These are phyloP conservation scores for Clavariopsis aquatica DNA, from an alignment of 495 filamentous ascomycete genomes.

Conservation along the genomic window DNA sequence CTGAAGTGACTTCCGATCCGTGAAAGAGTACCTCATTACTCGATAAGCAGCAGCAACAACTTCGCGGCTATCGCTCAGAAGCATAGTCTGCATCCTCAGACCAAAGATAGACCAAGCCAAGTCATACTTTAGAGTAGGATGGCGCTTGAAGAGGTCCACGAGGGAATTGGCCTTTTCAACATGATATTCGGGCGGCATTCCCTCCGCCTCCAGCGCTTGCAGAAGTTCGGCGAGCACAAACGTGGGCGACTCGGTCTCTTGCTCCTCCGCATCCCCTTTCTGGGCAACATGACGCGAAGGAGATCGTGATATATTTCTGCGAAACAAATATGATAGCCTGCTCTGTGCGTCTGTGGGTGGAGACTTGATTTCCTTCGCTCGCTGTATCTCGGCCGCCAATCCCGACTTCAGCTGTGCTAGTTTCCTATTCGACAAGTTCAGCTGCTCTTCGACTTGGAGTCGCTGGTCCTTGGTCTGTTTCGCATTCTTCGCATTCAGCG, in stretches of 20 bases:
- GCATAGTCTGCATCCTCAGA: conserved; percentile 86
- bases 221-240: conserved; percentile 85
- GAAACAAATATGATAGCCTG: conserved; percentile 70
- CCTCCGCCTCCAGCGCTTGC: conserved; percentile 80
- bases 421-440: conserved; percentile 86
- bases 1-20: conserved; percentile 83
- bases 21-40: conserved; percentile 89
- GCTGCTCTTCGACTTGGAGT: conserved; percentile 80
- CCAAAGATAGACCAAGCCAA: conserved; percentile 94
- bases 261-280: conserved; percentile 59
- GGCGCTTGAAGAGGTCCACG: conserved; percentile 87
- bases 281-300: conserved; percentile 37
- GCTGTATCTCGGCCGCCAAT: conserved; percentile 71
- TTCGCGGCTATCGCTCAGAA: conserved; percentile 91
- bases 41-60: conserved; percentile 94
- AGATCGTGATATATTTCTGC: conserved; percentile 42
- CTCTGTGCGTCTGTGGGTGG: conserved; percentile 62
- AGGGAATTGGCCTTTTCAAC: conserved; percentile 86
- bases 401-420: conserved; percentile 78
- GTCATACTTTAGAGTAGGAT: conserved; percentile 94
- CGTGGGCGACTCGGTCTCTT: conserved; percentile 73
- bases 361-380: conserved; percentile 51
- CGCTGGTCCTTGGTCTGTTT: conserved; percentile 95
- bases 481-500: conserved; percentile 87
- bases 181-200: conserved; percentile 90